Evolutionary conservation across 768 basidiomycete species (phyloP), one percentile per base, ranked within the genome.

Genomic region (Pleurotus tuoliensis): DNA sequence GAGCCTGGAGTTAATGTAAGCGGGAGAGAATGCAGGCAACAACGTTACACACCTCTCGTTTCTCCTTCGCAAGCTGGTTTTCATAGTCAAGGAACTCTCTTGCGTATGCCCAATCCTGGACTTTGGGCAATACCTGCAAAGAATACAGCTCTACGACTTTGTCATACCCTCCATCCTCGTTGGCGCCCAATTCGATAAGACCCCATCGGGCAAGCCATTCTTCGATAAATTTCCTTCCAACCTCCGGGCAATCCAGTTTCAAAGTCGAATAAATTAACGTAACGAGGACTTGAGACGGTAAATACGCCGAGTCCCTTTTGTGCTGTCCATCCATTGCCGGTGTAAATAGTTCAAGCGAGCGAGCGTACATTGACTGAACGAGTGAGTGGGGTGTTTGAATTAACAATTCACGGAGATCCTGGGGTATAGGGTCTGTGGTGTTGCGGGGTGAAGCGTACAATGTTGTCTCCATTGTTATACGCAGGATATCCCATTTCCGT

Each of bases 401-500:
- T 12, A 87, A 71, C 44, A 80, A 74, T 8, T 77, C 73, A 30
- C 79, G 78, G 24, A 90, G 72, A 0, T 79, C 56, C 18, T 76
- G 70, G 0, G 88, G 87, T 12, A 88, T 68, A 7, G 64, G 61
- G 22, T 61, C 58, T 27, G 54, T 24, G 44, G 76, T 67, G 1
- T 71, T 51, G 16, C 83, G 80, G 1, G 83, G 81, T 0, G 87
- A 78, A 12, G 82, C 67, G 64, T 88, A 90, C 24, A 89, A 70
- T 0, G 86, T 90, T 1, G 86, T 82, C 66, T 93, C 90, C 55
- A 92, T 78, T 0, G 90, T 93, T 59, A 94, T 87, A 22, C 92
- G 81, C 5, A 94, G 83, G 56, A 94, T 83, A 64, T 94, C 91
- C 92, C 92, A 94, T 73, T 92, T 92, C 56, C 85, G 77, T 15